Evolutionary conservation across 192 early-diverging fungal species (phyloP), one percentile per base, ranked within the genome.

Genomic region (Mortierella claussenii): DNA sequence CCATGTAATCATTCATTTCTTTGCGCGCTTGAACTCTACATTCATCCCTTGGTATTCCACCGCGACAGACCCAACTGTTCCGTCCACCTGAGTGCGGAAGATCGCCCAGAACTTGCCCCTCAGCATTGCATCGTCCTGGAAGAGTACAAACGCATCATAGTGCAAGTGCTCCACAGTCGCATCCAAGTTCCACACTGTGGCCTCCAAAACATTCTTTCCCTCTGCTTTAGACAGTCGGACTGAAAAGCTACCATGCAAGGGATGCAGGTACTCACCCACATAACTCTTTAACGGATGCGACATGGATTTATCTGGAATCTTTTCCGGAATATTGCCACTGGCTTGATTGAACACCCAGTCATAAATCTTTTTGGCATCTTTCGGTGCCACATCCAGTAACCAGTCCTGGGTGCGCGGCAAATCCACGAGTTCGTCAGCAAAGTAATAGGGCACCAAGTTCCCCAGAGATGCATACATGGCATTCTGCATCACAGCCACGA

Each of bases 401-500:
- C 60, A 62, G 17, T 62, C 47, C 33, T 52, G 47, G n/a, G 60
- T 62, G 15, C 34, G 3, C 10, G 60, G 34, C 3, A 62, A 18
- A 31, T 52, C 34, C 34, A 62, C 26, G n/a, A 62, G 33, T 15
- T 62, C 60, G 24, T 62, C 60, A 20, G 32, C 32, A 20, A 61
- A 20, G 34, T 61, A 61, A 20, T 40, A 34, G 0, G 47, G 34
- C 2, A 17, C 6, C 12, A 0, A 47, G 21, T 23, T 50, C 33
- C 2, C 3, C 12, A 3, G 60, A 8, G 15, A 13, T 26, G 34
- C 21, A n/a, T n/a, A n/a, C n/a, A n/a, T 28, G 24, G 44, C 30
- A 11, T 64, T 64, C 6, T 21, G 8, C 1, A 46, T 49, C 11
- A 53, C 37, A 7, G 51, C 36, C 28, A 64, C 28, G n/a, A 64